Evolutionary conservation across 2,329 filamentous ascomycete genomes (phyloP), one percentile per base, ranked within the genome.

Genomic region (Nectriaceae sp.): DNA sequence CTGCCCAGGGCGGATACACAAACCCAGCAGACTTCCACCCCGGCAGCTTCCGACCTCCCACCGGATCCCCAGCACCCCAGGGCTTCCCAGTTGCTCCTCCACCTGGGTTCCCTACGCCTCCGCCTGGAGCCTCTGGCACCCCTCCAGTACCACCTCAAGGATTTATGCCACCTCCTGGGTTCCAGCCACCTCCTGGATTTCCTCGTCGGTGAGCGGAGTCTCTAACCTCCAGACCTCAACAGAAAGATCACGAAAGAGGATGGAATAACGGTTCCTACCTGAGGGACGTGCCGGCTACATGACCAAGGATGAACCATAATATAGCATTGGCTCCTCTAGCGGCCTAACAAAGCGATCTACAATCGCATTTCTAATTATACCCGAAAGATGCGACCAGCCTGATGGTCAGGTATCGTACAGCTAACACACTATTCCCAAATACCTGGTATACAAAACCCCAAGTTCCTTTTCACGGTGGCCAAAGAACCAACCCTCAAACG

Each of bases 11-110:
- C 20, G 71, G 69, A 20, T 78, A 69, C 58, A 72, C 69, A 40
- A 77, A 76, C 49, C 74, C 75, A 4, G 74, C 73, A 40, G 73
- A 76, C 47, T 77, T 74, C 62, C 76, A 77, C 52, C 75, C 74
- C 0, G 72, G 71, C 21, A 60, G 62, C 52, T 72, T 70, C 61
- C 69, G 71, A 11, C 70, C 71, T 4, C 66, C 69, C 6, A 66
- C 66, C 15, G 72, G 67, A 13, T 69, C 69, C 5, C 68, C 70
- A 1, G 63, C 66, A 4, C 70, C 68, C 3, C 70, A 68, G 19
- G 71, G 68, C n/a, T 75, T 70, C 44, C 64, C 67, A 5, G 65
- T 52, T 36, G 67, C 71, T 20, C 70, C 74, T 4, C 71, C 72
- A 3, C 70, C 70, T 5, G 71, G 69, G 3, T 76, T 76, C 24